Evolutionary conservation across 1,139 yeast species (phyloP), one percentile per base, ranked within the genome.

Genomic region (Yamadazyma trypodendri): DNA sequence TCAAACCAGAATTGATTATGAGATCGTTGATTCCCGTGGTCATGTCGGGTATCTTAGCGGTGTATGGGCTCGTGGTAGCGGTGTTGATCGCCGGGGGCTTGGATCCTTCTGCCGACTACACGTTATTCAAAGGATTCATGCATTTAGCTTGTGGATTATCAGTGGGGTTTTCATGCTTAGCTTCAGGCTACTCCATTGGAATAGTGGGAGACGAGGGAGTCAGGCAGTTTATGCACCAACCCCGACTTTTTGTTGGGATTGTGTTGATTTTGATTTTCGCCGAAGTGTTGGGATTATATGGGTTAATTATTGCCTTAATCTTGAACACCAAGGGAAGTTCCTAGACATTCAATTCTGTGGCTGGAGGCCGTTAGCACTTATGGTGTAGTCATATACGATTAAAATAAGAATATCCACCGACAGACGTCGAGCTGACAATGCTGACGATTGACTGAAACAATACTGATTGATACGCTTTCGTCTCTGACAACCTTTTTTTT

Each of bases 141-240:
- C 98, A 92, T 68, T 75, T 92, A 59, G 94, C 95, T 37, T 90
- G 97, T 62, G 98, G 98, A 6, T 69, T 92, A 41, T 81, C 95
- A 27, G 98, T 94, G 35, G 98, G 98, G 47, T 77, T 94, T 55
- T 84, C 97, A 46, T 95, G 97, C 62, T 77, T 92, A 63, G 96
- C 97, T 53, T 96, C 97, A 37, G 98, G 98, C 45, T 92, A 88
- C 61, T 95, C 97, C 56, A 92, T 92, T 68, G 98, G 98, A 60
- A 87, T 92, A 50, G 97, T 92, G 47, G 98, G 98, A 58, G 98
- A 92, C 63, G 97, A 94, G 47, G 98, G 98, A 68, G 97, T 92
- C 39, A 85, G 97, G 72, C 95, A 94, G 64, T 84, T 85, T 54
- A 88, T 95, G 65, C 95, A 88, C 62, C 97, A 92, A 68, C 97